phyloP scores from a whole-genome alignment of 2,329 filamentous ascomycete species.

The Bipolaris zeicola region DNA sequence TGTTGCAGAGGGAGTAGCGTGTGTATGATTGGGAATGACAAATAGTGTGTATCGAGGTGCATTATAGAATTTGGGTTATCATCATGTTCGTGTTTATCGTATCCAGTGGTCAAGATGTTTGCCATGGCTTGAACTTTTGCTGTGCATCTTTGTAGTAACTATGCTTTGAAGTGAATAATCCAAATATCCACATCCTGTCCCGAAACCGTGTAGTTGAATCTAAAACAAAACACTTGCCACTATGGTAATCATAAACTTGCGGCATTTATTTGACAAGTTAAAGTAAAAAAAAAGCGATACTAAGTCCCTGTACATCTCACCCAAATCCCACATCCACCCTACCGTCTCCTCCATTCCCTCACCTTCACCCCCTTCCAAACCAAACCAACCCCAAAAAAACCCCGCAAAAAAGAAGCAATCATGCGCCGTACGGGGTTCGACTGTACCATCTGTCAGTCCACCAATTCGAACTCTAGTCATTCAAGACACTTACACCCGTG shows the following conservation, averaged over 20 bases:
- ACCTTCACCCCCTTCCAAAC: not conserved
- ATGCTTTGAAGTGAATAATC: constrained; percentile 4
- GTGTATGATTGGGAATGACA: not conserved
- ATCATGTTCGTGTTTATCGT: not conserved
- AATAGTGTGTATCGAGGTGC: not conserved
- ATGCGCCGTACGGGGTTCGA: constrained; percentile 27
- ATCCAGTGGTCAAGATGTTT: too few relatives aligned
- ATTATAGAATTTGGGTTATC: not conserved
- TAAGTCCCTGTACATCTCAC: too few relatives aligned
- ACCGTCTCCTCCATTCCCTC: too few relatives aligned
- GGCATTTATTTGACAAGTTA: too few relatives aligned
- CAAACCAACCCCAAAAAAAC: not conserved
- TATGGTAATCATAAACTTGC: too few relatives aligned
- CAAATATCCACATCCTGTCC: constrained; percentile 11
- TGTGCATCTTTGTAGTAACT: not conserved
- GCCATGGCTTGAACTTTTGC: not conserved
- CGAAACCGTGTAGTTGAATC: too few relatives aligned
- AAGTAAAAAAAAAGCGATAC: too few relatives aligned
- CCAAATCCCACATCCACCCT: too few relatives aligned
- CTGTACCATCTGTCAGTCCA: constrained; percentile 2
- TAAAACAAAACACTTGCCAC: too few relatives aligned
- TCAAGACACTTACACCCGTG: constrained; percentile 37
- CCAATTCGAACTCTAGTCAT: constrained; percentile 2
- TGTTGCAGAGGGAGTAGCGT: constrained; percentile 83
- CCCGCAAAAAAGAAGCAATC: constrained; percentile 7